Percentiles rank a stretch among this genome's conserved stretches.
Evolutionary conservation across 345 rosid genomes (phyloP).

Genomic region (rapeseed (Brassica napus)): DNA sequence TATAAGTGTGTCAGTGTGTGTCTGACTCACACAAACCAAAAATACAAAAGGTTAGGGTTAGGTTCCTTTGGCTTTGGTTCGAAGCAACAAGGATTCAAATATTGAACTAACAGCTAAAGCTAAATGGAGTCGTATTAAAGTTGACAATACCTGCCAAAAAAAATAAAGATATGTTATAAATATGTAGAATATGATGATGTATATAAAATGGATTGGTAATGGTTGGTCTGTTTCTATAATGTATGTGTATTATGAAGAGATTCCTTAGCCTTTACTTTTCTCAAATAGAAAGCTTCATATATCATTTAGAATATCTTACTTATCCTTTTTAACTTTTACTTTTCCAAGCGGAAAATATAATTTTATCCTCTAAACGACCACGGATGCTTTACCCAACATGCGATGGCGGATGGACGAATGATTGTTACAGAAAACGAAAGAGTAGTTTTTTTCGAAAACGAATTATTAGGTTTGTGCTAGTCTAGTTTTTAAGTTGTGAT

Average conservation of each 20-base stretch:
- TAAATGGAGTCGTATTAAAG: conserved; percentile 22
- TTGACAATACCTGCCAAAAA: conserved; percentile 6
- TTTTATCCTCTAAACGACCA: conserved; percentile 32
- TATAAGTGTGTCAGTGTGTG: background rate
- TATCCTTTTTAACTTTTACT: background rate
- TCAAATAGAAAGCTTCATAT: conserved; percentile 32
- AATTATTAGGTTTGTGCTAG: conserved; percentile 12
- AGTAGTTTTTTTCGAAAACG: background rate
- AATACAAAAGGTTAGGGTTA: conserved; percentile 10
- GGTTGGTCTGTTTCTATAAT: conserved; percentile 22
- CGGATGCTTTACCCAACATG: conserved; percentile 34
- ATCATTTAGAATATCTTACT: conserved; percentile 11
- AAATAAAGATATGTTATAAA: background rate
- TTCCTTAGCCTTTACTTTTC: conserved; percentile 39
- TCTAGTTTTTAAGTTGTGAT: background rate
- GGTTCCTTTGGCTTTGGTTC: conserved; percentile 40
- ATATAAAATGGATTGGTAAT: conserved; percentile 10
- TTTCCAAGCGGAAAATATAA: conserved; percentile 1
- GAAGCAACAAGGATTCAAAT: conserved; percentile 34
- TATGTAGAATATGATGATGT: background rate
- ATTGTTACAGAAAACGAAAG: conserved; percentile 26
- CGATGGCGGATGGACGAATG: conserved; percentile 16
- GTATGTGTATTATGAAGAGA: conserved; percentile 14
- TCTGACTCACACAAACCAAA: conserved; percentile 17
- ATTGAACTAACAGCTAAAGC: conserved; percentile 35